Evolutionary conservation across 192 early-diverging fungal genomes (phyloP).

Genomic region (Thoreauomyces humboldtii): DNA sequence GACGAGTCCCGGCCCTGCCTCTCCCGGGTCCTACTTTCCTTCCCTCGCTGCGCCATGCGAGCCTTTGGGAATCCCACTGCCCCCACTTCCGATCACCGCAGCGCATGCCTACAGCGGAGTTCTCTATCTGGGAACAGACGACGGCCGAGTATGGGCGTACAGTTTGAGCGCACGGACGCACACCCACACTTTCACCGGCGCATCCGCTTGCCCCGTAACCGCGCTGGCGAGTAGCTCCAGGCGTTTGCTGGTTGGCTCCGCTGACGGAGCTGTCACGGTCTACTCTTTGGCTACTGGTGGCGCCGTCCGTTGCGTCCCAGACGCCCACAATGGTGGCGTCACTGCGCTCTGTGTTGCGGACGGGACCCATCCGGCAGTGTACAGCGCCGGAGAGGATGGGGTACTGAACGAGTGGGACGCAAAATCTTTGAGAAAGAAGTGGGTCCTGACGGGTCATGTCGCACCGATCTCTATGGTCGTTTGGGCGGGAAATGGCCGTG

Average conservation of each 20-base stretch:
- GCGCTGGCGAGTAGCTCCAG: not conserved
- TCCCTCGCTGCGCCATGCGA: not conserved
- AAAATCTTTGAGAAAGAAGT: constrained; percentile 19
- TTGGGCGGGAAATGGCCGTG: constrained; percentile 5
- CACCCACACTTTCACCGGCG: not conserved
- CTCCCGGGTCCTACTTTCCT: not conserved
- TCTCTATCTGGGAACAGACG: too few species aligned
- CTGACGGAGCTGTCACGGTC: constrained; percentile 9
- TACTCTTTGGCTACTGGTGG: constrained; percentile 3
- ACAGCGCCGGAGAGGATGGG: constrained; percentile 28
- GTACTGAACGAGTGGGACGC: constrained; percentile 37
- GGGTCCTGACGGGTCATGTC: constrained; percentile 29
- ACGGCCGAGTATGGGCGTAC: too few species aligned
- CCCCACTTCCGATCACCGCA: not conserved
- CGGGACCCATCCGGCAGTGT: constrained; percentile 2
- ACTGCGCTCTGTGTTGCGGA: constrained; percentile 7
- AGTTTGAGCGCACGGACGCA: too few species aligned
- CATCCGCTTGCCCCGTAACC: constrained; percentile 4
- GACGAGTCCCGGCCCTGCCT: not conserved
- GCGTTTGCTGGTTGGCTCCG: constrained; percentile 14
- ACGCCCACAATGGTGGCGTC: constrained; percentile 20
- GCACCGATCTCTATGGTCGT: constrained; percentile 9
- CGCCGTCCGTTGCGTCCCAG: constrained; percentile 6
- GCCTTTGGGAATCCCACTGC: not conserved
- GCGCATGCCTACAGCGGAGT: not conserved